Conservation (phyloP, 441 rosid species). For the Adansonia grandidieri region DNA sequence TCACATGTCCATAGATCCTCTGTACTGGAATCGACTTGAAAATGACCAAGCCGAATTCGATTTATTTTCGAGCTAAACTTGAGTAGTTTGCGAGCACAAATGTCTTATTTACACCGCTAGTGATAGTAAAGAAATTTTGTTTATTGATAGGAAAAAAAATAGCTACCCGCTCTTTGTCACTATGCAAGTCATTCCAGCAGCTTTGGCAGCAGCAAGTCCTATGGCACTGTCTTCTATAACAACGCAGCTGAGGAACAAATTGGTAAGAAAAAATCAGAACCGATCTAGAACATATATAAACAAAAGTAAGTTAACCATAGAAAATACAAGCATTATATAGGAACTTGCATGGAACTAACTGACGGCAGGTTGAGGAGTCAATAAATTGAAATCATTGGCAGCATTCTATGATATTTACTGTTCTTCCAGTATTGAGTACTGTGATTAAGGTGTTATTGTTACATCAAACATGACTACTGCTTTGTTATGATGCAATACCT, state of each 20-base stretch:
- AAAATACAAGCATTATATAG: not conserved
- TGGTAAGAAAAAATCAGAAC: not conserved
- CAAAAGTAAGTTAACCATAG: not conserved
- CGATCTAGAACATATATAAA: not conserved
- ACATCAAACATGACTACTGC: not conserved
- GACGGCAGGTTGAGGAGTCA: no score
- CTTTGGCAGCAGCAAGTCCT: constrained; percentile 96
- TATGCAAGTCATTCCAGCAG: constrained; percentile 95
- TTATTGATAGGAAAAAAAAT: not conserved
- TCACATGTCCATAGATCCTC: not conserved
- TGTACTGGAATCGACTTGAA: no score
- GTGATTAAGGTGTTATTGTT: not conserved
- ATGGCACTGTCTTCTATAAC: constrained; percentile 94
- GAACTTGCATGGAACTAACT: not conserved
- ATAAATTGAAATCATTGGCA: no score
- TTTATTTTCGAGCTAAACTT: no score
- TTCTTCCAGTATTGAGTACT: not conserved
- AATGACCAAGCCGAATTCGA: no score
- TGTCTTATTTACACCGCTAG: not conserved
- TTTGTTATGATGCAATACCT: constrained; percentile 49
- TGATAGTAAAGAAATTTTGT: not conserved
- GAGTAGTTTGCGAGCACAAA: not conserved
- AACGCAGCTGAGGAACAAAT: constrained; percentile 65
- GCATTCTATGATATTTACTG: not conserved
- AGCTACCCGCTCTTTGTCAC: constrained; percentile 91